These are phyloP conservation scores for Beta corolliflora DNA, from an alignment of 179 eudicot species.

Conservation along the genomic window DNA sequence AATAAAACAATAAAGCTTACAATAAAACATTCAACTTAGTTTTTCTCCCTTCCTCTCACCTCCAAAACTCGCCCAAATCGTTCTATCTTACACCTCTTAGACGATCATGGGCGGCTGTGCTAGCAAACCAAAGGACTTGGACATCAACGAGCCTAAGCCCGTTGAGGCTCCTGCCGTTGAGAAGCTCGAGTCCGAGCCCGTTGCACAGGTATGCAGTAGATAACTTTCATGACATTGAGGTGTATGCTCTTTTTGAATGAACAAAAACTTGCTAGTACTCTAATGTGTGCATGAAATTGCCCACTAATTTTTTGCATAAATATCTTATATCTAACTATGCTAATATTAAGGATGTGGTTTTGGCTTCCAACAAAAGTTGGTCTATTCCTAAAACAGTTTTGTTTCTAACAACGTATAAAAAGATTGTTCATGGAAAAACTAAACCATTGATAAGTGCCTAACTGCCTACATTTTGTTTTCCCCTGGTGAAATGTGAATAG, in stretches of 20 bases:
- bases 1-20: conserved; percentile 20
- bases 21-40: conserved; percentile 11
- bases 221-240: background rate
- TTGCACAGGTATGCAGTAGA: conserved; percentile 31
- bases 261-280: background rate
- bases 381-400: too few relatives aligned
- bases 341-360: too few relatives aligned
- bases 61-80: conserved; percentile 37
- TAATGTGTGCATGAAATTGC: background rate
- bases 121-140: conserved; percentile 73
- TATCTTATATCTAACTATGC: too few relatives aligned
- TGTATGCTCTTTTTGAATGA: background rate
- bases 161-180: conserved; percentile 46
- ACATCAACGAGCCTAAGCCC: conserved; percentile 32
- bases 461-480: too few relatives aligned
- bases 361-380: too few relatives aligned
- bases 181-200: conserved; percentile 33
- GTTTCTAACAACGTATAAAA: too few relatives aligned
- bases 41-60: conserved; percentile 24
- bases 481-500: too few relatives aligned
- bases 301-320: background rate
- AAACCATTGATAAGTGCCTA: too few relatives aligned
- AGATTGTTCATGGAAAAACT: too few relatives aligned
- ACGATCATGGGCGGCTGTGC: conserved; percentile 84
- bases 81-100: conserved; percentile 14